Evolutionary conservation across 2,329 filamentous ascomycete species (phyloP).

Genomic region (Trichoderma sp.): DNA sequence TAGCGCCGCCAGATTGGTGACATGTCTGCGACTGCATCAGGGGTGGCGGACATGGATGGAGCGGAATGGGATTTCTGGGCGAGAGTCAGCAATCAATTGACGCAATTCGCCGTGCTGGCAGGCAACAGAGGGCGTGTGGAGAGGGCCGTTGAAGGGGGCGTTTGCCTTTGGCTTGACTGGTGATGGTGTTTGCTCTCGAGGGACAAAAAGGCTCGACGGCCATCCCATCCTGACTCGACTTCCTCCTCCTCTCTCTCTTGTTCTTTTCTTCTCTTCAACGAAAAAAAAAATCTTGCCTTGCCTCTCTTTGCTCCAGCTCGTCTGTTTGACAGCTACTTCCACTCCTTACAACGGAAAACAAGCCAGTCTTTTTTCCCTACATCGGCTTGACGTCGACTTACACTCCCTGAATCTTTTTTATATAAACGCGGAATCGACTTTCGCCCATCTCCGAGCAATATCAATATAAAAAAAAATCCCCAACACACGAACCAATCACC

Average conservation of each 20-base stretch:
- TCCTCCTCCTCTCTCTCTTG: slow-evolving; percentile 8
- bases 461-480: background rate
- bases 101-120: background rate
- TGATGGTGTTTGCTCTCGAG: background rate
- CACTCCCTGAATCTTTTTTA: slow-evolving; percentile 23
- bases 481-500: background rate
- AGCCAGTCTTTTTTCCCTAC: slow-evolving; percentile 29
- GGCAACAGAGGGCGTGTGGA: background rate
- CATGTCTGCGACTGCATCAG: slow-evolving; percentile 8
- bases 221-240: slow-evolving; percentile 9
- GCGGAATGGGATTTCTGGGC: background rate
- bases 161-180: background rate
- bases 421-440: slow-evolving; percentile 34
- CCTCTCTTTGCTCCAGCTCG: slow-evolving; percentile 20
- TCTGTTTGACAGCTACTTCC: slow-evolving; percentile 9
- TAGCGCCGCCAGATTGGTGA: slow-evolving; percentile 5
- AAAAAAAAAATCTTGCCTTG: slow-evolving; percentile 8
- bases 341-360: slow-evolving; percentile 24
- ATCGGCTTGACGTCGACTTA: slow-evolving; percentile 18
- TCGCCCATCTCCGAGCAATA: slow-evolving; percentile 23
- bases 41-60: slow-evolving; percentile 1
- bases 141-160: background rate
- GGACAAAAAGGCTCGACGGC: slow-evolving; percentile 20
- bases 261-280: slow-evolving; percentile 16
- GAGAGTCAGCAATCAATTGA: background rate